Percentiles rank a stretch among this genome's conserved stretches.
Conservation (phyloP, 1,284 basidiomycete genomes). For the Rhodofomes roseus region DNA sequence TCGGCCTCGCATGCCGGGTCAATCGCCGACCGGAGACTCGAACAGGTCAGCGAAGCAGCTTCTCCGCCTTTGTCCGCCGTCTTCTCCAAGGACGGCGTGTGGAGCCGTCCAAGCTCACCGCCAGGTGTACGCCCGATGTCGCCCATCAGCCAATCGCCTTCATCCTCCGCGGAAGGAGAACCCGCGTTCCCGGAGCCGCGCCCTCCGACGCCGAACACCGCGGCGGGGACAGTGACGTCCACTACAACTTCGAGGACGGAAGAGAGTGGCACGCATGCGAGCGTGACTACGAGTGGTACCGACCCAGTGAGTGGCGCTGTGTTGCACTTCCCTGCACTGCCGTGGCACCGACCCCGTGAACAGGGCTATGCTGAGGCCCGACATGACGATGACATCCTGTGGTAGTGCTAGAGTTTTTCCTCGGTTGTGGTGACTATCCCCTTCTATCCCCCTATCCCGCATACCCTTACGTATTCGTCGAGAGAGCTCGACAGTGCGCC, state of each 20-base stretch:
- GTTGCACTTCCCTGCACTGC: conserved; percentile 29
- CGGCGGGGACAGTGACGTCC: conserved; percentile 26
- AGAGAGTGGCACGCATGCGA: conserved; percentile 25
- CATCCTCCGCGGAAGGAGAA: conserved; percentile 4
- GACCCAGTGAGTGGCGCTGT: conserved; percentile 32
- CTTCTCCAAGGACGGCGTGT: conserved; percentile 13
- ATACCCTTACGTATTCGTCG: neutral
- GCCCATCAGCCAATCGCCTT: conserved; percentile 9
- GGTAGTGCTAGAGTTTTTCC: conserved; percentile 5
- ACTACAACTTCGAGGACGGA: conserved; percentile 20
- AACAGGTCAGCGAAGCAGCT: conserved; percentile 20
- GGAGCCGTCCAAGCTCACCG: conserved; percentile 13
- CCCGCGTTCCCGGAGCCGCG: conserved; percentile 10
- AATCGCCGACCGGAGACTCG: conserved; percentile 35
- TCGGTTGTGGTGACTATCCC: neutral
- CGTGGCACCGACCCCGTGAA: conserved; percentile 20
- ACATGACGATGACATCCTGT: conserved; percentile 16
- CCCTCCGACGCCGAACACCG: conserved; percentile 3
- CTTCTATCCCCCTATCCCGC: neutral
- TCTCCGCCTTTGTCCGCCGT: conserved; percentile 33
- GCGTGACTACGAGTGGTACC: conserved; percentile 31
- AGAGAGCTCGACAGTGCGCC: neutral
- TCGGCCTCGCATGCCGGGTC: conserved; percentile 48
- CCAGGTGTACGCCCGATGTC: conserved; percentile 1
- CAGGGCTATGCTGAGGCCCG: conserved; percentile 9